phyloP scores from a whole-genome alignment of 1,284 basidiomycete species.

The Puccinia triticina region DNA sequence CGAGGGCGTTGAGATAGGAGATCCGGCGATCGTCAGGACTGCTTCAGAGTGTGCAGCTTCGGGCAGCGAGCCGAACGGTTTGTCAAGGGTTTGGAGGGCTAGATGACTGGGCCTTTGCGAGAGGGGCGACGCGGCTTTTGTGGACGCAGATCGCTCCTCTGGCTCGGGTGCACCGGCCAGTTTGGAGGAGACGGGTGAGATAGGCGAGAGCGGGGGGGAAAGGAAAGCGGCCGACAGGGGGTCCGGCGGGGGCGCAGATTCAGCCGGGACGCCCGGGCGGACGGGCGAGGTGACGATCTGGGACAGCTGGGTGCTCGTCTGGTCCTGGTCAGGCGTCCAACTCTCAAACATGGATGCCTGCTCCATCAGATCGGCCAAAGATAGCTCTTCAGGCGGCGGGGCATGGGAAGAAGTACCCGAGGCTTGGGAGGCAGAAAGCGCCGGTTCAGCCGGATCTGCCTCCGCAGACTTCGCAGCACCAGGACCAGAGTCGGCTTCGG shows the following conservation, averaged over 20 bases:
- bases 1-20: slow-evolving; percentile 19
- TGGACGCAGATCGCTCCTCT: background rate
- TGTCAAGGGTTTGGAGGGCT: background rate
- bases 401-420: background rate
- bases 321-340: slow-evolving; percentile 33
- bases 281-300: background rate
- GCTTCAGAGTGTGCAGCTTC: slow-evolving; percentile 25
- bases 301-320: background rate
- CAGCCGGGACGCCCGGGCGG: background rate
- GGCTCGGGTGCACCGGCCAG: background rate
- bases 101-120: background rate
- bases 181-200: background rate
- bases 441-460: background rate
- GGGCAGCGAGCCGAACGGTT: background rate
- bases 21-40: slow-evolving; percentile 22
- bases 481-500: background rate
- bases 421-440: background rate
- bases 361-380: slow-evolving; percentile 42
- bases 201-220: slow-evolving; percentile 4
- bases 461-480: background rate
- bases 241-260: background rate
- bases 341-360: slow-evolving; percentile 47
- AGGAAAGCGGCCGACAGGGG: background rate
- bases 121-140: background rate
- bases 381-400: slow-evolving; percentile 25